Evolutionary conservation across 352 stramenopile genomes (phyloP).

Genomic region (Thraustotheca clavata): DNA sequence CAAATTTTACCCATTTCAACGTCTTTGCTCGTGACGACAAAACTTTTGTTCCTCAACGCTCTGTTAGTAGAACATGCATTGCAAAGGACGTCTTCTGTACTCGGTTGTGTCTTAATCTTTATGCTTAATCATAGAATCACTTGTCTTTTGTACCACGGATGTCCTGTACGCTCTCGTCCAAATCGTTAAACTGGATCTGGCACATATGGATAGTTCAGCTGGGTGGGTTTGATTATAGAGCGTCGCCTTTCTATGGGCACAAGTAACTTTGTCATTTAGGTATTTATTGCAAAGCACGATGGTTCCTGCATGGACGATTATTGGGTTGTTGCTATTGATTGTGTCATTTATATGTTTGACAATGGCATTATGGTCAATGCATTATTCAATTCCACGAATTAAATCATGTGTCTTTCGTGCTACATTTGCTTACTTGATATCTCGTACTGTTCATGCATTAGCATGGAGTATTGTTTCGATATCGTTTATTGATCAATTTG

Average conservation of each 20-base stretch:
- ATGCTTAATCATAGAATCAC: no score
- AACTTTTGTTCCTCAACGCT: no score
- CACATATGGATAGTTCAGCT: background rate
- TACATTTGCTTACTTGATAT: constrained; percentile 14
- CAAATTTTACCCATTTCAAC: no score
- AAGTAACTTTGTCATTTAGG: background rate
- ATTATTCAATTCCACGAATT: constrained; percentile 4
- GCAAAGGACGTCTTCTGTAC: no score
- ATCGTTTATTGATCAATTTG: background rate
- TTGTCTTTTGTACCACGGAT: no score
- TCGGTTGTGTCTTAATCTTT: no score
- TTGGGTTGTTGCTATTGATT: background rate
- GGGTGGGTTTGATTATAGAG: background rate
- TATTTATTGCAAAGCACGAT: background rate
- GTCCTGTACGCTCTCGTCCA: no score
- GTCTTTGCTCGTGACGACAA: no score
- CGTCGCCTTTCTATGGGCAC: background rate
- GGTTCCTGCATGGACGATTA: background rate
- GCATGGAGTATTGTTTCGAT: constrained; percentile 5
- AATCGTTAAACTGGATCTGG: no score
- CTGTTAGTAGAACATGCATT: no score
- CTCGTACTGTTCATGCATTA: constrained; percentile 4
- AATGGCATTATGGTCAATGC: constrained; percentile 8
- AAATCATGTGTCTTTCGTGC: constrained; percentile 13
- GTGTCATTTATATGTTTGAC: background rate